phyloP scores from a whole-genome alignment of 2,329 filamentous ascomycete species.

The Biscogniauxia marginata region DNA sequence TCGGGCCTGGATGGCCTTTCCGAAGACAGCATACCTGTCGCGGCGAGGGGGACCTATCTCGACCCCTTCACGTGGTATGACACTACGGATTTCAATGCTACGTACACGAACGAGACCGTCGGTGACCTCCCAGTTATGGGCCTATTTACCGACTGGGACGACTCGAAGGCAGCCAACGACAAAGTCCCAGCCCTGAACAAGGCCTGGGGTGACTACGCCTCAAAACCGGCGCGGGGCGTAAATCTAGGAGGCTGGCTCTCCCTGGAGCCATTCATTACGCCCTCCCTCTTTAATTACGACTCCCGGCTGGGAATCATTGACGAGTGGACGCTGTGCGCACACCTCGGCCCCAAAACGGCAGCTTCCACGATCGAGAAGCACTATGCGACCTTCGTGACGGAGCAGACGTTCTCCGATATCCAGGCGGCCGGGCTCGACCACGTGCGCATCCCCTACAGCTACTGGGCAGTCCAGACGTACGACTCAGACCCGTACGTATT shows the following conservation, averaged over 20 bases:
- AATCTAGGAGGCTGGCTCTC: conserved; percentile 94
- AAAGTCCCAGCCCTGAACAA: conserved; percentile 77
- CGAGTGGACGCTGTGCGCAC: conserved; percentile 75
- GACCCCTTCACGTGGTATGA: conserved; percentile 93
- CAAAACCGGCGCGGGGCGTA: conserved; percentile 79
- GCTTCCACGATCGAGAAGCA: conserved; percentile 77
- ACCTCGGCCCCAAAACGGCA: conserved; percentile 66
- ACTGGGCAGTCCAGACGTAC: conserved; percentile 90
- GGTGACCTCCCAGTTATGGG: conserved; percentile 92
- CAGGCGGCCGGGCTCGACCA: conserved; percentile 88
- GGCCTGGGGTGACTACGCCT: conserved; percentile 73
- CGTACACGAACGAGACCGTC: conserved; percentile 81
- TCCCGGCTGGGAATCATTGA: conserved; percentile 69
- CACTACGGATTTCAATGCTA: conserved; percentile 88
- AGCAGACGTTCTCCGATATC: conserved; percentile 81
- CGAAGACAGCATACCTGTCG: conserved; percentile 57
- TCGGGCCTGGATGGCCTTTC: conserved; percentile 53
- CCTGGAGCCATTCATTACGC: conserved; percentile 92
- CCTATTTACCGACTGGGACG: conserved; percentile 80
- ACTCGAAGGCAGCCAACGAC: conserved; percentile 73
- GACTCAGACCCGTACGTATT: conserved; percentile 84
- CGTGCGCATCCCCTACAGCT: conserved; percentile 91
- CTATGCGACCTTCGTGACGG: conserved; percentile 85
- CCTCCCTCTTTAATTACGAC: conserved; percentile 79
- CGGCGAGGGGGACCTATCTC: conserved; percentile 71